A percentile compares a stretch with the other conserved stretches of the same genome.
These are phyloP conservation scores for Botrytis galanthina DNA, from an alignment of 2,329 filamentous ascomycete genomes.

Conservation along the genomic window DNA sequence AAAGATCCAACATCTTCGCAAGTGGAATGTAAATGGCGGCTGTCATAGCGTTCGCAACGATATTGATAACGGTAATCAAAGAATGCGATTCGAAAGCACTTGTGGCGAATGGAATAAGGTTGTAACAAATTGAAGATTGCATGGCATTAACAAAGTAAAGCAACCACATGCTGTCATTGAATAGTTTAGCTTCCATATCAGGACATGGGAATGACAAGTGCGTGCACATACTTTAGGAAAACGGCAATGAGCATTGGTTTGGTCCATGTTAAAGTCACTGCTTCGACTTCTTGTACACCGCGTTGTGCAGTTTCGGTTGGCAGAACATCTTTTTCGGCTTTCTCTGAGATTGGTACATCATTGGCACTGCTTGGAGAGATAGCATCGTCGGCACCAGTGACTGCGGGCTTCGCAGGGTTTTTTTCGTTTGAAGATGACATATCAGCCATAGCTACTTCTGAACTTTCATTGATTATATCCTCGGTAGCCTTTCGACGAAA, in stretches of 20 bases:
- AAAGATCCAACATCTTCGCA: slow-evolving; percentile 67
- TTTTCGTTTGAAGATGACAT: slow-evolving; percentile 21
- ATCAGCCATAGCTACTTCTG: slow-evolving; percentile 15
- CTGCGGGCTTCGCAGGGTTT: not conserved
- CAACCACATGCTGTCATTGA: slow-evolving; percentile 44
- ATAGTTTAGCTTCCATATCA: slow-evolving; percentile 11
- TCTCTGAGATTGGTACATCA: not conserved
- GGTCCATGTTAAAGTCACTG: slow-evolving; percentile 52
- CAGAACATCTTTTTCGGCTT: slow-evolving; percentile 24
- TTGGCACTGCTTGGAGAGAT: slow-evolving; percentile 3
- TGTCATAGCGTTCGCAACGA: slow-evolving; percentile 54
- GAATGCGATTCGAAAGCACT: slow-evolving; percentile 31
- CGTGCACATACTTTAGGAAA: slow-evolving; percentile 46
- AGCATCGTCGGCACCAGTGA: not conserved
- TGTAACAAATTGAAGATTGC: slow-evolving; percentile 39
- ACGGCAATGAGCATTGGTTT: slow-evolving; percentile 47
- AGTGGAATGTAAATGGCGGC: slow-evolving; percentile 63
- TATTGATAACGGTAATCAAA: slow-evolving; percentile 46
- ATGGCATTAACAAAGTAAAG: slow-evolving; percentile 45
- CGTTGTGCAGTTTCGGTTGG: slow-evolving; percentile 31
- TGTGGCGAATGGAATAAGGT: slow-evolving; percentile 32
- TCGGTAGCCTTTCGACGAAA: slow-evolving; percentile 22
- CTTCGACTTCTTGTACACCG: slow-evolving; percentile 52
- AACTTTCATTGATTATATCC: slow-evolving; percentile 16
- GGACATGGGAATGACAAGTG: not conserved